Evolutionary conservation across 805 yeast genomes (phyloP), one percentile per base, ranked within the genome.

Genomic region (Helenozyma rhizophorensis): DNA sequence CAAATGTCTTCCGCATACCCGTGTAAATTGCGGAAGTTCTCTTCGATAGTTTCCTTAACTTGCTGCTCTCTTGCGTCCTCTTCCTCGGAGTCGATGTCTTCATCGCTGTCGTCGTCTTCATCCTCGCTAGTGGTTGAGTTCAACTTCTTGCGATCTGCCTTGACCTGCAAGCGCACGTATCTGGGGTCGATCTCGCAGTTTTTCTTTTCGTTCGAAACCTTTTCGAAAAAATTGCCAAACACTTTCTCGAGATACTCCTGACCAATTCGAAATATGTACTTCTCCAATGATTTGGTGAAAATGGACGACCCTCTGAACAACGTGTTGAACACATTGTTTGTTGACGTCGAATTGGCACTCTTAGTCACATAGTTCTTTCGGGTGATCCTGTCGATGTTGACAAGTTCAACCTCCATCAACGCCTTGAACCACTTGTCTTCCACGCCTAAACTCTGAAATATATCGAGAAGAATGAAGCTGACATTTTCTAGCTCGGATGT

Each of bases 291-390:
- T 52, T 85, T 85, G 0, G 96, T 80, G 39, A 93, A 67, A 4
- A 90, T 68, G 1, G 95, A 79, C 36, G 86, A 83, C 0, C 96
- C 96, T 45, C 98, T 69, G 50, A 90, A 90, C 11, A 86, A 53
- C 0, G 85, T 72, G 42, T 75, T 80, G 42, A 74, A 71, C 3
- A 77, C 56, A 42, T 74, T 72, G 30, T 53, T 59, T 26, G 65
- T 58, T 9, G 63, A 50, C 1, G 59, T 45, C 23, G 54, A 31
- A 36, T 53, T 52, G 14, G 47, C 33, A 17, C 33, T 16, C 28
- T 53, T 58, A n/a, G 51, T 50, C n/a, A 53, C 51, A 33, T 70
- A 60, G 37, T 65, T 62, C 31, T 65, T 68, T 25, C 74, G 49
- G 2, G 74, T 69, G 32, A 63, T 51, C 12, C 60, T 56, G 44